A percentile compares a stretch with the other conserved stretches of the same genome.
phyloP scores from a whole-genome alignment of 2,329 filamentous ascomycete species.

The Alternaria triticimaculans region DNA sequence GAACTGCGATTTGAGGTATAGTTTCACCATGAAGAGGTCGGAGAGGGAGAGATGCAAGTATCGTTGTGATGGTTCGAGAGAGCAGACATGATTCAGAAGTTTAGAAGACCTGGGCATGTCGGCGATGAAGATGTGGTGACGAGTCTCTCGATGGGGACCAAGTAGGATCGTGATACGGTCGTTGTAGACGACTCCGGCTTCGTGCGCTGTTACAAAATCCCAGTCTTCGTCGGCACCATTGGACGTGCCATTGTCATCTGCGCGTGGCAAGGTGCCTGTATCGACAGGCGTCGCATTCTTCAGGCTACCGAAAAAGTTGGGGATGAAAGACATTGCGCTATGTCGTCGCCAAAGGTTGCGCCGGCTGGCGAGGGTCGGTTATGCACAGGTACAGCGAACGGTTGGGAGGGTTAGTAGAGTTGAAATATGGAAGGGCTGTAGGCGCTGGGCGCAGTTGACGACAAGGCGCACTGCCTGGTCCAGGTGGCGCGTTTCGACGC shows the following conservation, averaged over 20 bases:
- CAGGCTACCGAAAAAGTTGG: background rate
- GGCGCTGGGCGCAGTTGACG: background rate
- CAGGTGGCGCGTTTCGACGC: background rate
- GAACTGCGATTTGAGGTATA: background rate
- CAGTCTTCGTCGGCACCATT: background rate
- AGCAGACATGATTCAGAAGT: background rate
- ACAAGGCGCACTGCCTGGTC: background rate
- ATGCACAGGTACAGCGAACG: no score
- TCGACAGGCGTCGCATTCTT: background rate
- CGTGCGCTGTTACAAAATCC: conserved; percentile 2
- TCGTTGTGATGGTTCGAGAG: background rate
- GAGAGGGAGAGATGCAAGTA: background rate
- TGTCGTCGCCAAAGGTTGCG: background rate
- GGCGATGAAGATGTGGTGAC: conserved; percentile 1
- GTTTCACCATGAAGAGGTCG: background rate
- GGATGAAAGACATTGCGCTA: background rate
- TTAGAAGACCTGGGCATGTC: background rate
- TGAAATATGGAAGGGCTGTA: background rate
- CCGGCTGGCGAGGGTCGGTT: background rate
- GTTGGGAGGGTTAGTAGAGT: background rate
- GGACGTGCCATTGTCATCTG: background rate
- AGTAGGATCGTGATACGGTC: conserved; percentile 10
- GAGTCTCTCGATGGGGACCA: background rate
- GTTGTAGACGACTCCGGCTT: background rate
- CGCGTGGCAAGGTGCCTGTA: background rate